Percentiles rank a stretch among this genome's conserved stretches.
Conservation (phyloP, 2,329 filamentous ascomycete species). For the Aquanectria penicillioides region DNA sequence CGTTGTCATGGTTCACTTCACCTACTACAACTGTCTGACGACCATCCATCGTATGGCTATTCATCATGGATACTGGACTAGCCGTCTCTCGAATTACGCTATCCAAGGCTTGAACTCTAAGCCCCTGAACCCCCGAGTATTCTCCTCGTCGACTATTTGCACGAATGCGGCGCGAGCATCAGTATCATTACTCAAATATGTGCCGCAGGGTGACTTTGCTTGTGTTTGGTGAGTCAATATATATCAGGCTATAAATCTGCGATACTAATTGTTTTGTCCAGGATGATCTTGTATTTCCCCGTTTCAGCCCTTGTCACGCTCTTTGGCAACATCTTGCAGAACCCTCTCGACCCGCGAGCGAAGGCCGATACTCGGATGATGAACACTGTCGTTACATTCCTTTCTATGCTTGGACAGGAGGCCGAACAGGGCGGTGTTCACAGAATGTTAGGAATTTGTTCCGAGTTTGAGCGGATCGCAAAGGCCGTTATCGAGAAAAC, state of each 20-base stretch:
- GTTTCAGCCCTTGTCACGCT: slow-evolving; percentile 94
- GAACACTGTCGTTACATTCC: slow-evolving; percentile 90
- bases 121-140: slow-evolving; percentile 92
- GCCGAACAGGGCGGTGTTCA: slow-evolving; percentile 90
- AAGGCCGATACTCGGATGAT: slow-evolving; percentile 91
- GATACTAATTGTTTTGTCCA: slow-evolving; percentile 48
- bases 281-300: slow-evolving; percentile 95
- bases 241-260: background rate
- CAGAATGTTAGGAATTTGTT: slow-evolving; percentile 91
- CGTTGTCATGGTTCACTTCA: slow-evolving; percentile 92
- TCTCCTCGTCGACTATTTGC: slow-evolving; percentile 91
- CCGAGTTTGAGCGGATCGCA: slow-evolving; percentile 96
- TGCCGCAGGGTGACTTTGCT: slow-evolving; percentile 92
- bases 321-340: slow-evolving; percentile 96
- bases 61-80: slow-evolving; percentile 98
- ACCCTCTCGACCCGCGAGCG: slow-evolving; percentile 88
- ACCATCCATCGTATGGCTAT: slow-evolving; percentile 99
- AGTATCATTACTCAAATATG: slow-evolving; percentile 94
- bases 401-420: slow-evolving; percentile 89
- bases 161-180: slow-evolving; percentile 92
- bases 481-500: slow-evolving; percentile 90
- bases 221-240: slow-evolving; percentile 83
- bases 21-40: slow-evolving; percentile 97
- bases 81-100: slow-evolving; percentile 90
- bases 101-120: slow-evolving; percentile 92